These are phyloP conservation scores for Tolypocladium album DNA, from an alignment of 2,329 filamentous ascomycete genomes.

Conservation along the genomic window DNA sequence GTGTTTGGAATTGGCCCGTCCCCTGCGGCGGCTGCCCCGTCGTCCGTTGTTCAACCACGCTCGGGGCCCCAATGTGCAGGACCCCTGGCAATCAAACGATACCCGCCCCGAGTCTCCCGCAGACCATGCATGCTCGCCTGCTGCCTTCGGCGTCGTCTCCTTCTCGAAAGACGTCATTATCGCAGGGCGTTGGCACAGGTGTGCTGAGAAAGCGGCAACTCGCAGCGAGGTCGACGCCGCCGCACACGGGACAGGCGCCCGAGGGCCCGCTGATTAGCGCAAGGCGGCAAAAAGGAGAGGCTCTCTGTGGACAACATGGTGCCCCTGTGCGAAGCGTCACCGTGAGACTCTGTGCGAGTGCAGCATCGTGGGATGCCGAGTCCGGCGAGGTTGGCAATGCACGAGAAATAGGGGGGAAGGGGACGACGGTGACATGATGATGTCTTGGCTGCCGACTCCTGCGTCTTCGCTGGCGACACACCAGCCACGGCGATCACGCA, in stretches of 20 bases:
- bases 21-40: neutral
- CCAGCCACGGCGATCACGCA: neutral
- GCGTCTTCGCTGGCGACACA: neutral
- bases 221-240: neutral
- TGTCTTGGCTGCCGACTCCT: neutral
- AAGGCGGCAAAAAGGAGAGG: neutral
- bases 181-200: neutral
- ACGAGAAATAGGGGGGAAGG: neutral
- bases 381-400: neutral
- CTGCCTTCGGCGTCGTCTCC: neutral
- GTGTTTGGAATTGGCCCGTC: neutral
- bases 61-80: neutral
- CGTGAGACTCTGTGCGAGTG: neutral
- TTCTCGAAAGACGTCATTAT: neutral
- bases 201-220: neutral
- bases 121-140: neutral
- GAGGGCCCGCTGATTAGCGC: too few relatives aligned
- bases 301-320: neutral
- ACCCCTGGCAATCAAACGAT: neutral
- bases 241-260: too few relatives aligned
- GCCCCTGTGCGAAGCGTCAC: neutral
- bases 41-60: neutral
- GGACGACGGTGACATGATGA: neutral
- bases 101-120: neutral
- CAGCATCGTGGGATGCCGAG: neutral